Evolutionary conservation across 768 basidiomycete genomes (phyloP), one percentile per base, ranked within the genome.

Genomic region (Guyanaporus albipodus): DNA sequence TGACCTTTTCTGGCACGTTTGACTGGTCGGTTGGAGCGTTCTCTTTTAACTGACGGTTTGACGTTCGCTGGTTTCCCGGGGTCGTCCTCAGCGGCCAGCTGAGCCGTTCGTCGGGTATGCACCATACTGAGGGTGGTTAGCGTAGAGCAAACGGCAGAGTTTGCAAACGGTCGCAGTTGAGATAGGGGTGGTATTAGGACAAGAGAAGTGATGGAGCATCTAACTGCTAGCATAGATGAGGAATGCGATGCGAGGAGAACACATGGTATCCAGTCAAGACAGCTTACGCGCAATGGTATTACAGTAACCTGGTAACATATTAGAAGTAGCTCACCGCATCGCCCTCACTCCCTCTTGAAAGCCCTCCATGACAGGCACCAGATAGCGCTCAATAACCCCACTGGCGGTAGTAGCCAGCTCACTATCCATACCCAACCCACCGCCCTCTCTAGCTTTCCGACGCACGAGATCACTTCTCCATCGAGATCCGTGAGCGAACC

Each of bases 401-500:
- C 49, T 0, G 80, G 82, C 8, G 83, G 83, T 14, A 79, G 56
- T 18, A 83, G 53, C 82, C 82, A 85, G 44, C 74, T 76, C n/a
- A 85, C 23, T 43, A 74, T 59, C 83, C 84, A 85, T 5, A 63
- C 59, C 75, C 78, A 77, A 8, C 83, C 31, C 0, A 68, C 73
- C 15, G 74, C 68, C 31, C 67, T 70, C 41, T 75, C 69, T 8
- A 80, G 50, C 41, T 59, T 63, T 35, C 60, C 58, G 8, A 82
- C 50, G 62, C 87, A 64, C 50, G 49, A 45, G 67, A 50, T 53
- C 35, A 61, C 57, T 24, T 67, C 59, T 21, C 75, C 74, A 28
- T 83, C 73, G 9, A 97, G 72, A 48, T 93, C 91, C 28, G 74
- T 64, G 8, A 71, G 69, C 0, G 84, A 73, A 2, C 91, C 91